Conservation (phyloP, 1,284 basidiomycete species). For the Rhodotorula sp. region DNA sequence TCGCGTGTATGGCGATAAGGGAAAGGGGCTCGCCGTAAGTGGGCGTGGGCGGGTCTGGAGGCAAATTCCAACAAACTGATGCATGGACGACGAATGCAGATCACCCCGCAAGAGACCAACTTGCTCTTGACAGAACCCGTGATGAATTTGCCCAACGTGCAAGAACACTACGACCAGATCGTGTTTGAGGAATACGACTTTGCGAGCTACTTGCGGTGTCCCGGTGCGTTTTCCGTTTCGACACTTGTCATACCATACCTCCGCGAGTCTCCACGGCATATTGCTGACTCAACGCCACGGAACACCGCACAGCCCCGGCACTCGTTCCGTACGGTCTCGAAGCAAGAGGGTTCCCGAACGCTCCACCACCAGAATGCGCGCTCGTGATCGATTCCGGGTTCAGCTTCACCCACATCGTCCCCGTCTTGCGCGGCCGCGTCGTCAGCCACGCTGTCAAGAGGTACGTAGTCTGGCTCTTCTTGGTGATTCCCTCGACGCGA, state of each 20-base stretch:
- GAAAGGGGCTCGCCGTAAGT: constrained; percentile 24
- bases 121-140: constrained; percentile 88
- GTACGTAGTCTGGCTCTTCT: constrained; percentile 51
- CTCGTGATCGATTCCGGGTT: constrained; percentile 86
- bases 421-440: constrained; percentile 71
- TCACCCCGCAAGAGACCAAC: constrained; percentile 57
- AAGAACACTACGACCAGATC: constrained; percentile 88
- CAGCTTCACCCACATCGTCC: constrained; percentile 86
- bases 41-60: neutral
- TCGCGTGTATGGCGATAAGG: constrained; percentile 64
- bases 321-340: constrained; percentile 68
- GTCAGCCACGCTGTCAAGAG: constrained; percentile 76
- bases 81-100: neutral
- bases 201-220: constrained; percentile 71
- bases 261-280: neutral
- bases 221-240: constrained; percentile 59
- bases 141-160: constrained; percentile 85
- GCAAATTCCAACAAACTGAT: neutral
- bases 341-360: constrained; percentile 46
- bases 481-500: too few species aligned
- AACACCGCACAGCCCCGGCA: constrained; percentile 62
- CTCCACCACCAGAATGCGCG: constrained; percentile 65
- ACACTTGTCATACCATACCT: too few species aligned
- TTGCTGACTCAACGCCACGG: too few species aligned
- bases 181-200: constrained; percentile 96